Evolutionary conservation across 495 filamentous ascomycete genomes (phyloP).

Genomic region (Neurospora sp.): DNA sequence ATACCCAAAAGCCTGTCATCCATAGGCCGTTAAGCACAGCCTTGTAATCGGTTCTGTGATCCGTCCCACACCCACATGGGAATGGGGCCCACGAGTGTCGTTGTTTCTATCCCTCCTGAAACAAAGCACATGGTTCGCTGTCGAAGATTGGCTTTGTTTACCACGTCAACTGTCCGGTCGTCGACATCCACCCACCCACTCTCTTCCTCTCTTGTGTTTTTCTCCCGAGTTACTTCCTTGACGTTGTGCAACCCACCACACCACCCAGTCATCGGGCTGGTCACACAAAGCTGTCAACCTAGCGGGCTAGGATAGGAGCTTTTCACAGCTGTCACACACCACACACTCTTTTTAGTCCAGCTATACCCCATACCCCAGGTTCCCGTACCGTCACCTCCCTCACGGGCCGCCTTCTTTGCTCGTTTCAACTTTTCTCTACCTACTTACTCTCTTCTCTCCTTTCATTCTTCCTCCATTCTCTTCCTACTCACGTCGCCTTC

Average conservation of each 20-base stretch:
- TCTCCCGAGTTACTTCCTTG: background rate
- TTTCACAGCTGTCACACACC: background rate
- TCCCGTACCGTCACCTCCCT: background rate
- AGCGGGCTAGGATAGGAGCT: slow-evolving; percentile 1
- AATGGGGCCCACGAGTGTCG: background rate
- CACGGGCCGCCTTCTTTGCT: background rate
- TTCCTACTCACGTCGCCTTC: background rate
- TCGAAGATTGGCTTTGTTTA: background rate
- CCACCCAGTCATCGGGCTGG: background rate
- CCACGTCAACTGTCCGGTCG: background rate
- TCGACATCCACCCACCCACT: no score
- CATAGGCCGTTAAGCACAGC: background rate
- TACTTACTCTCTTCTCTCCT: background rate
- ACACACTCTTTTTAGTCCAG: background rate
- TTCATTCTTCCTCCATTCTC: background rate
- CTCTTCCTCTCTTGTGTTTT: no score
- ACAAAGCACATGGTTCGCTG: background rate
- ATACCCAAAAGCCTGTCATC: background rate
- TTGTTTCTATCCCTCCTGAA: background rate
- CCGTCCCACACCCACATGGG: background rate
- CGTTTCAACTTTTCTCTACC: background rate
- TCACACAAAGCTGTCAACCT: background rate
- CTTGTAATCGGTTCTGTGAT: background rate
- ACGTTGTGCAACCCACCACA: background rate
- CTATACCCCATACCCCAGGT: background rate